phyloP scores from a whole-genome alignment of 2,329 filamentous ascomycete genomes.

The Xylariaceae sp. region DNA sequence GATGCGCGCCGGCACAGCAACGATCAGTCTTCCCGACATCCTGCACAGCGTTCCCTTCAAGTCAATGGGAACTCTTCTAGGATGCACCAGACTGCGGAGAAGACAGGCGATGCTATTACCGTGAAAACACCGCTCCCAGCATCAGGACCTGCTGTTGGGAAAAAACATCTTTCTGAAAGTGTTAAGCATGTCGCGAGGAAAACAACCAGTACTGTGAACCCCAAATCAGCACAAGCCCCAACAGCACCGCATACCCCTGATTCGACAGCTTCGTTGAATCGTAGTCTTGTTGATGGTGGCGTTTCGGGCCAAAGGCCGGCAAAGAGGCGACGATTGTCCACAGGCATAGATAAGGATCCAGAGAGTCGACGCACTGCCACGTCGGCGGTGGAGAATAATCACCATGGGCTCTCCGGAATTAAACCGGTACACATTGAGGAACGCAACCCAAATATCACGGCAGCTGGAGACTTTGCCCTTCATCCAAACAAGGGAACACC shows the following conservation, averaged over 20 bases:
- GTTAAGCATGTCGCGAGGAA: conserved; percentile 31
- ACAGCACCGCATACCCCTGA: conserved; percentile 2
- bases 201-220: conserved; percentile 6
- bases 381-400: conserved; percentile 17
- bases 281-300: conserved; percentile 6
- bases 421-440: conserved; percentile 19
- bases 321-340: conserved; percentile 25
- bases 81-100: conserved; percentile 9
- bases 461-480: conserved; percentile 32
- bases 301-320: conserved; percentile 15
- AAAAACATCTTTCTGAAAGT: conserved; percentile 30
- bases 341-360: conserved; percentile 11
- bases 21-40: not conserved
- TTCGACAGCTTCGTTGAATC: conserved; percentile 8
- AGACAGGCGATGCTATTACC: conserved; percentile 21
- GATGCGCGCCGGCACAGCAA: not conserved
- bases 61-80: not conserved
- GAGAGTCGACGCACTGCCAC: conserved; percentile 8
- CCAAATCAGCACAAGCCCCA: conserved; percentile 11
- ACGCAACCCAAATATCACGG: conserved; percentile 20
- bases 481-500: conserved; percentile 26
- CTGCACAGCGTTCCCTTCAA: not conserved
- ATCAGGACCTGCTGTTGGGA: conserved; percentile 17
- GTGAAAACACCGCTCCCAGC: conserved; percentile 13
- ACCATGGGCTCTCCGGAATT: conserved; percentile 13